phyloP scores from a whole-genome alignment of 345 rosid species.

The Moricandia moricandioides region DNA sequence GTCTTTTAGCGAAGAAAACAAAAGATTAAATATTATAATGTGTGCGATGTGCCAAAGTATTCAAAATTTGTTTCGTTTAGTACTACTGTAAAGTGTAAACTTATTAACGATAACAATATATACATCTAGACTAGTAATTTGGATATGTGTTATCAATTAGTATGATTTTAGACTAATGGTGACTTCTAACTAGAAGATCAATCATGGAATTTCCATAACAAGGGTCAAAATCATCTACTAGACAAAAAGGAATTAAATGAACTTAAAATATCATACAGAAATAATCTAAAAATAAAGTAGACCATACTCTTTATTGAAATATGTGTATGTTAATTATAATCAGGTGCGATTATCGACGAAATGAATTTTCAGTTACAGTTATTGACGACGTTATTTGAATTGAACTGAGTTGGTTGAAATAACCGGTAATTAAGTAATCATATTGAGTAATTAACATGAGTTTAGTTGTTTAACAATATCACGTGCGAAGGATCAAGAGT shows the following conservation, averaged over 20 bases:
- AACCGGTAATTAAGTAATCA: neutral
- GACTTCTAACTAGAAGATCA: neutral
- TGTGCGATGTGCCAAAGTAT: neutral
- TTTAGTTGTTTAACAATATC: neutral
- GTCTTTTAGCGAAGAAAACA: neutral
- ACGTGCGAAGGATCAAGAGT: neutral
- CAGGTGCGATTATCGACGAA: neutral
- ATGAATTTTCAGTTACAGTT: neutral
- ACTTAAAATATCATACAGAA: neutral
- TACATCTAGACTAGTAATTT: neutral
- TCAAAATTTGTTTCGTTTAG: neutral
- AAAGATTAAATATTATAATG: conserved; percentile 2
- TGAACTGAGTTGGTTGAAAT: neutral
- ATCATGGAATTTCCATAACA: neutral
- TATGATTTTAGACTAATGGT: neutral
- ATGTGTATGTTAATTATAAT: neutral
- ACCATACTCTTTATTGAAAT: neutral
- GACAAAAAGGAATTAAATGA: neutral
- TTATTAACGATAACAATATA: neutral
- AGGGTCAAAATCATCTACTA: neutral
- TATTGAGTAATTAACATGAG: neutral
- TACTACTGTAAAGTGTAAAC: neutral
- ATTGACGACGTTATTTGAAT: neutral
- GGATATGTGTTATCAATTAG: neutral
- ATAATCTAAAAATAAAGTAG: neutral